Conservation (phyloP, 495 filamentous ascomycete species). For the Rostrohypoxylon terebratum region DNA sequence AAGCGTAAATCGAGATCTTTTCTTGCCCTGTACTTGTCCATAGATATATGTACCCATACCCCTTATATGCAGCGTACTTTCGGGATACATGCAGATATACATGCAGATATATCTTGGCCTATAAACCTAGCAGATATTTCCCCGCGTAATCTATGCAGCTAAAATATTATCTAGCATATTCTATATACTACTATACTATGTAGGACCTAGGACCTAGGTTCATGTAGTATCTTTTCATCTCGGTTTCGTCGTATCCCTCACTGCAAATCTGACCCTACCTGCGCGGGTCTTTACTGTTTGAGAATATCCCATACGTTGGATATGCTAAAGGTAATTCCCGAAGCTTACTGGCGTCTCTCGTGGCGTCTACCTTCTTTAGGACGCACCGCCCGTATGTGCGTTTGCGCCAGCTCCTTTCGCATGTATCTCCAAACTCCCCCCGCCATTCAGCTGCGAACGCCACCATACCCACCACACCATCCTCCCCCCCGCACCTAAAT, state of each 20-base stretch:
- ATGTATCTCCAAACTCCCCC: conserved; percentile 12
- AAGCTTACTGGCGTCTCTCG: conserved; percentile 13
- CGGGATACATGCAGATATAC: not conserved
- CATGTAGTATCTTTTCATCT: not conserved
- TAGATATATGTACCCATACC: no score
- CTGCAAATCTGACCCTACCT: conserved; percentile 1
- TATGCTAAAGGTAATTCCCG: not conserved
- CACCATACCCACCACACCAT: conserved; percentile 15
- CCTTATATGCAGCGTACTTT: not conserved
- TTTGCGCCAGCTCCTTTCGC: conserved; percentile 21
- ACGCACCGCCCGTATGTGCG: conserved; percentile 9
- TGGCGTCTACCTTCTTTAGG: conserved; percentile 26
- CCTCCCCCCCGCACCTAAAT: not conserved
- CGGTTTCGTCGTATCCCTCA: not conserved
- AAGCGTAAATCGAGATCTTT: not conserved
- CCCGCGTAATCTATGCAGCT: not conserved
- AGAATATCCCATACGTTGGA: not conserved
- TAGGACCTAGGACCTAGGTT: no score
- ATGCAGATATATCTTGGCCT: not conserved
- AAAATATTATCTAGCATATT: not conserved
- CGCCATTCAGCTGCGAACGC: conserved; percentile 22
- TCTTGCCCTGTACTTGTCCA: conserved; percentile 5
- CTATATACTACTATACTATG: no score
- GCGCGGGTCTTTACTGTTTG: not conserved
- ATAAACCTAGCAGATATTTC: not conserved